These are phyloP conservation scores for Paramyrothecium sp. DNA, from an alignment of 2,329 filamentous ascomycete genomes.

Conservation along the genomic window DNA sequence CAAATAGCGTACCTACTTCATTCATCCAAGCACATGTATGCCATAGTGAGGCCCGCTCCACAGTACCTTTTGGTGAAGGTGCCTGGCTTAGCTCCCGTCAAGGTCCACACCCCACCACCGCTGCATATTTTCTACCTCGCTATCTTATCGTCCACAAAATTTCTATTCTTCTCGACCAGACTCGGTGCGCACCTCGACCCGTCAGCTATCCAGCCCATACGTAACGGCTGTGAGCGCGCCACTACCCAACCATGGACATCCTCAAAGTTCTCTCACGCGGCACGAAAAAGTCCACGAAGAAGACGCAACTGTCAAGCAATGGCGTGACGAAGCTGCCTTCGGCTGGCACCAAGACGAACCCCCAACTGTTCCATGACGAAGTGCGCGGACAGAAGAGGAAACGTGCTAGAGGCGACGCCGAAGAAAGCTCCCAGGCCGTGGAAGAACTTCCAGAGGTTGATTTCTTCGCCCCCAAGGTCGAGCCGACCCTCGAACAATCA, in stretches of 20 bases:
- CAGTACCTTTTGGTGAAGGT: background rate
- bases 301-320: conserved; percentile 22
- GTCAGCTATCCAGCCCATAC: background rate
- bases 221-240: conserved; percentile 1
- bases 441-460: conserved; percentile 48
- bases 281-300: conserved; percentile 54
- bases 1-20: too few relatives aligned
- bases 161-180: background rate
- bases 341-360: conserved; percentile 61
- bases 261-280: conserved; percentile 71
- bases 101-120: background rate
- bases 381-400: conserved; percentile 56
- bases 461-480: conserved; percentile 55
- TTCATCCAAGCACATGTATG: background rate
- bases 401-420: conserved; percentile 36
- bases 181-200: too few relatives aligned
- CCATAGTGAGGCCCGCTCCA: background rate
- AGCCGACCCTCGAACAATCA: conserved; percentile 28
- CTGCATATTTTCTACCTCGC: background rate
- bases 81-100: background rate
- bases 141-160: background rate
- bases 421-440: conserved; percentile 13
- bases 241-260: conserved; percentile 58
- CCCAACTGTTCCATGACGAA: conserved; percentile 67
- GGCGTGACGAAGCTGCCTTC: conserved; percentile 55